phyloP scores from a whole-genome alignment of 495 filamentous ascomycete genomes.

The Aspergillus bridgeri region DNA sequence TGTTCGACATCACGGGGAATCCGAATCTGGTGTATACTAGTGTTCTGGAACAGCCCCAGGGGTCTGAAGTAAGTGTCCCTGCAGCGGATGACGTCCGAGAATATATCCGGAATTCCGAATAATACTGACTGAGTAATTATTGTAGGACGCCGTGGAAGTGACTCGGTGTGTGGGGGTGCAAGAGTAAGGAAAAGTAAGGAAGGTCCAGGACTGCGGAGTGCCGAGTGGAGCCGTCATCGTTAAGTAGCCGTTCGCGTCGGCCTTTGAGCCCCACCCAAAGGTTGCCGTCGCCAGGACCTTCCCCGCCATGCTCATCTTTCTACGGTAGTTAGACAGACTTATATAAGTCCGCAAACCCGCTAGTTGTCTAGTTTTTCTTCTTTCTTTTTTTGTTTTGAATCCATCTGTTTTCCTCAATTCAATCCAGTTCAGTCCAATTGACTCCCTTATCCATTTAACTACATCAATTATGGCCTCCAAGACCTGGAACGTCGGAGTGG shows the following conservation, averaged over 20 bases:
- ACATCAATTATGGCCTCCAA: constrained; percentile 41
- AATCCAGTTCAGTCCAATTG: not conserved
- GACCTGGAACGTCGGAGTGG: constrained; percentile 55
- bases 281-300: constrained; percentile 44
- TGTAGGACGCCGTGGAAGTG: constrained; percentile 70
- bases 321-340: constrained; percentile 4
- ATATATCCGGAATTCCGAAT: too few species aligned
- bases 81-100: not conserved
- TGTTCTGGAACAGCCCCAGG: constrained; percentile 57
- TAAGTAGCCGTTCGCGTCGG: constrained; percentile 6
- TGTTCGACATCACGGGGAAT: constrained; percentile 54
- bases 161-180: constrained; percentile 58
- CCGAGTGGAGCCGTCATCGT: not conserved
- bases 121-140: constrained; percentile 11
- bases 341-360: too few species aligned
- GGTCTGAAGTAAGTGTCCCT: constrained; percentile 26
- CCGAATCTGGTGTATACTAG: constrained; percentile 70
- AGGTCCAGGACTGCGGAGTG: not conserved
- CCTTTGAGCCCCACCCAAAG: constrained; percentile 20
- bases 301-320: constrained; percentile 27
- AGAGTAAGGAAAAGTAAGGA: constrained; percentile 6
- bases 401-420: not conserved
- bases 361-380: not conserved
- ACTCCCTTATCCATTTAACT: not conserved
- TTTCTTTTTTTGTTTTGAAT: not conserved